Evolutionary conservation across 2,329 filamentous ascomycete genomes (phyloP).

Genomic region (Aphanoascus verrucosus): DNA sequence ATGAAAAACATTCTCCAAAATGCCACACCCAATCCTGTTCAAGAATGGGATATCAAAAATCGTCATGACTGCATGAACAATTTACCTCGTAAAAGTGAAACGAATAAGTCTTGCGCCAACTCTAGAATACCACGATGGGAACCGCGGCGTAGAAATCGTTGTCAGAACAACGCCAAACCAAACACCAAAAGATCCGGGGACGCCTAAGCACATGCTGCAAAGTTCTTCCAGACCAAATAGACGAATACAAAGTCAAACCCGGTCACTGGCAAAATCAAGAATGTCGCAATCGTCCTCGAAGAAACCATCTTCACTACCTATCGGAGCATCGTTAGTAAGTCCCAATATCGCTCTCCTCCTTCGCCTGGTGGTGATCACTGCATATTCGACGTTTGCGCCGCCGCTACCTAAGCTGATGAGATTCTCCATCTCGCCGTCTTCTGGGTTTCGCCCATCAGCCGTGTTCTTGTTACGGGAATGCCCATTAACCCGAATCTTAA

Average conservation of each 20-base stretch:
- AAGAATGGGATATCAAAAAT: neutral
- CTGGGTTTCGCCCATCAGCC: slow-evolving; percentile 22
- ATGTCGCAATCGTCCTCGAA: slow-evolving; percentile 92
- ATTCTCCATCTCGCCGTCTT: slow-evolving; percentile 39
- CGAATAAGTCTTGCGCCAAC: neutral
- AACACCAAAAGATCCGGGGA: neutral
- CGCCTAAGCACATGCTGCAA: neutral
- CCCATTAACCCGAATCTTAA: slow-evolving; percentile 39
- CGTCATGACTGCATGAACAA: neutral
- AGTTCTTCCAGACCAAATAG: neutral
- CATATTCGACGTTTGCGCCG: slow-evolving; percentile 57
- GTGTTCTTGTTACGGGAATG: slow-evolving; percentile 28
- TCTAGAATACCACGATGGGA: neutral
- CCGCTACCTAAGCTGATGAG: slow-evolving; percentile 42
- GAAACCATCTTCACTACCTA: slow-evolving; percentile 54
- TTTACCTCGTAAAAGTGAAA: neutral
- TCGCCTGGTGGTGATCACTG: slow-evolving; percentile 70
- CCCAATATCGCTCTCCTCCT: slow-evolving; percentile 37
- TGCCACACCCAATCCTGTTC: neutral
- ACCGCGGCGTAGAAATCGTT: neutral
- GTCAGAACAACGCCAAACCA: neutral
- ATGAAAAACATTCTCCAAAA: neutral
- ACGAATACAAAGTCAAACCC: slow-evolving; percentile 31
- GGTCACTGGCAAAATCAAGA: slow-evolving; percentile 64
- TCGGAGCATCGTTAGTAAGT: slow-evolving; percentile 26